Percentiles rank a stretch among this genome's conserved stretches.
Evolutionary conservation across 1,284 basidiomycete genomes (phyloP).

Genomic region (Pascua guehoae): DNA sequence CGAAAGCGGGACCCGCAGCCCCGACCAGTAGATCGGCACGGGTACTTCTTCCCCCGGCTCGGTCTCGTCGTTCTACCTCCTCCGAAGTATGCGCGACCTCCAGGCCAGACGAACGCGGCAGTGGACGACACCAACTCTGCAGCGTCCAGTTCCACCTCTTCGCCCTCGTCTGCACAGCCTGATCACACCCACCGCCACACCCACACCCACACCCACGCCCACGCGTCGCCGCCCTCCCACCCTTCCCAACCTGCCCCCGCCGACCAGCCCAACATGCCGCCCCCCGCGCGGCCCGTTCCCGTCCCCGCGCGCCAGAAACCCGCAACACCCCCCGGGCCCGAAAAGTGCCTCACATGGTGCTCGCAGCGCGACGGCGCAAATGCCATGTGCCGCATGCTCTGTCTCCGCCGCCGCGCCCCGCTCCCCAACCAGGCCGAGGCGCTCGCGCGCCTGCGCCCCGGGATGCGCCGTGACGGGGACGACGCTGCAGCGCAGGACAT

Average conservation of each 20-base stretch:
- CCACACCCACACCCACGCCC: neutral
- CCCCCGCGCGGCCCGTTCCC: neutral
- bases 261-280: neutral
- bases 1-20: too few relatives aligned
- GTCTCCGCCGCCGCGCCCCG: slow-evolving; percentile 27
- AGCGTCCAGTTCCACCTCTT: neutral
- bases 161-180: neutral
- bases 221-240: neutral
- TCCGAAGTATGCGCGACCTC: too few relatives aligned
- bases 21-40: too few relatives aligned
- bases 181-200: neutral
- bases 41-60: too few relatives aligned
- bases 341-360: slow-evolving; percentile 43
- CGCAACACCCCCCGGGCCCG: slow-evolving; percentile 21
- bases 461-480: neutral
- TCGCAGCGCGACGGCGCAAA: slow-evolving; percentile 29
- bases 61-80: too few relatives aligned
- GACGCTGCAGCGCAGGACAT: neutral
- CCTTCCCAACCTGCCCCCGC: neutral
- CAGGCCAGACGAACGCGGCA: too few relatives aligned
- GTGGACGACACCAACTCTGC: too few relatives aligned
- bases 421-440: slow-evolving; percentile 23
- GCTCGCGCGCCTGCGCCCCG: slow-evolving; percentile 28
- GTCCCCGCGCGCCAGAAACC: neutral
- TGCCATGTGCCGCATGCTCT: slow-evolving; percentile 42